Evolutionary conservation across 2,329 filamentous ascomycete species (phyloP).

Genomic region (Penicillium italicum): DNA sequence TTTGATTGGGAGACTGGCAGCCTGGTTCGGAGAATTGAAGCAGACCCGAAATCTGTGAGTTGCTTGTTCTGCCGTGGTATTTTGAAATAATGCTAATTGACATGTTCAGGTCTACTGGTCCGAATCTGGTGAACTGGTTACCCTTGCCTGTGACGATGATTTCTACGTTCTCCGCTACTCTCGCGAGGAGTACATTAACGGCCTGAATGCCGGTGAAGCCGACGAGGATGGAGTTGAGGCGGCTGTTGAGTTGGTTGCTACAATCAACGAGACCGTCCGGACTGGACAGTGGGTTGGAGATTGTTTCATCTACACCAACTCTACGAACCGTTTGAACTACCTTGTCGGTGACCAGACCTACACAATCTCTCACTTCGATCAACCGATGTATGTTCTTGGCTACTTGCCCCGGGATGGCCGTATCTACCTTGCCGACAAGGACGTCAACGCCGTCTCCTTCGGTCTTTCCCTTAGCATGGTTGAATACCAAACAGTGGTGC

Average conservation of each 20-base stretch:
- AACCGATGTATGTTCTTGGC: constrained; percentile 88
- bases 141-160: constrained; percentile 88
- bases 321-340: constrained; percentile 94
- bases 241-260: constrained; percentile 93
- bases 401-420: constrained; percentile 95
- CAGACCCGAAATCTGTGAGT: constrained; percentile 59
- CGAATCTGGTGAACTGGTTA: constrained; percentile 88
- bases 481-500: constrained; percentile 93
- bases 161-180: constrained; percentile 94
- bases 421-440: constrained; percentile 93
- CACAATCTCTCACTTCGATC: constrained; percentile 94
- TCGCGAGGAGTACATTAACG: constrained; percentile 80
- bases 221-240: constrained; percentile 92
- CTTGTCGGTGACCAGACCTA: constrained; percentile 97
- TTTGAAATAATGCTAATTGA: constrained; percentile 13
- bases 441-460: constrained; percentile 87
- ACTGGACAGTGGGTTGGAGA: constrained; percentile 98
- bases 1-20: constrained; percentile 93
- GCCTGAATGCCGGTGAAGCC: constrained; percentile 73
- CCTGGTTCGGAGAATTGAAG: constrained; percentile 87
- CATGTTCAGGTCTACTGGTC: constrained; percentile 83
- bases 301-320: constrained; percentile 98
- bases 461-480: constrained; percentile 86
- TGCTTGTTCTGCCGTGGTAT: not conserved
- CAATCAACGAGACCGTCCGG: constrained; percentile 87